Base-by-base conservation (phyloP, 2,329 filamentous ascomycete species). In the Ophiocordyceps robertsii region DNA sequence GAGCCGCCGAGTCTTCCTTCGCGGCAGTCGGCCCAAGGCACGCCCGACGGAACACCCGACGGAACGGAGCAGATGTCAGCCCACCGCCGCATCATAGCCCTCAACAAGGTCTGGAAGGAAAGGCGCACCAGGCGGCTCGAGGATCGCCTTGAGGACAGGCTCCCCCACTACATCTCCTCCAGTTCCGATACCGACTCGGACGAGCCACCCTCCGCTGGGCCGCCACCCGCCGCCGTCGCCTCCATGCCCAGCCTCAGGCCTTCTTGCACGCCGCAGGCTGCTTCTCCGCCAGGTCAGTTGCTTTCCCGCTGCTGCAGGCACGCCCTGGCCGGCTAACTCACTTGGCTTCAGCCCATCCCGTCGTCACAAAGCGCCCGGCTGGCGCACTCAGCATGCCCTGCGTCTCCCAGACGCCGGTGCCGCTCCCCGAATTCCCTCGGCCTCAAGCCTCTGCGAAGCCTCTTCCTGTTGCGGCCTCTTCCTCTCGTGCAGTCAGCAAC, bases 51-150 rank as follows among this genome's bases (percentile, higher is more conserved):
- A 4, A 16, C n/a, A 16, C 12, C 33, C 9, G n/a, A 3, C 33
- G n/a, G 14, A 2, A 17, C 14, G 14, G 9, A 36, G 33, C 14
- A 36, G 4, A 17, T 56, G 41, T 41, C 51, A 2, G 39, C 37
- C 6, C 45, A 47, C 27, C 44, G 52, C 27, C 53, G 45, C 24
- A 60, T 63, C 5, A 17, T 51, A 39, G 53, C 50, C 4, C 44
- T 56, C 16, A 59, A 62, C 43, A 47, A 46, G 29, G 42, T 53
- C 13, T 63, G 61, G 61, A 54, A 56, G 42, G 39, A 44, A 19
- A 46, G 40, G n/a, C 43, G 21, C 37, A 11, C 10, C 2, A 40
- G 43, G 19, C 21, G 16, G 47, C 46, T 8, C 14, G 7, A 13
- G 2, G 37, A 31, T 17, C n/a, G 37, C 9, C 14, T 16, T 3